Evolutionary conservation across 306 rosid species (phyloP), one percentile per base, ranked within the genome.

Genomic region (Trichosanthes truncata): DNA sequence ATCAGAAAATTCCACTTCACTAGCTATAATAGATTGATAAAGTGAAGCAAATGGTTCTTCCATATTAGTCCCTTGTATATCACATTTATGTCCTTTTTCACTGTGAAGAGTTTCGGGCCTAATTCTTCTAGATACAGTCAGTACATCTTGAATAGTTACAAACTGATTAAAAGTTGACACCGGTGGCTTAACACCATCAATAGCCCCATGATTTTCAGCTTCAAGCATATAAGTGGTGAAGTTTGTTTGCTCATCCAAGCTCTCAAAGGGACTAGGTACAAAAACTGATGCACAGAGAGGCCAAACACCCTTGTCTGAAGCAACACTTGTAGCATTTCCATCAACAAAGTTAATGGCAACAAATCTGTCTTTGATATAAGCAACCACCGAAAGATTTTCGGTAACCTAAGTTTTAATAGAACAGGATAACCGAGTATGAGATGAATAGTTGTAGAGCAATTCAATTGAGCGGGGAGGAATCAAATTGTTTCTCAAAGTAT

Each of bases 351-450:
- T 86, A 82, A 86, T 38, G 71, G 83, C 78, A 83, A 57, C 79
- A 76, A 92, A 89, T 80, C 85, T 84, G 61, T 92, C 90, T 80
- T 80, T 92, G 57, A 92, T 77, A 80, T 81, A 82, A 68, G 82
- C 81, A 81, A 91, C 88, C 79, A 85, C 80, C 4, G 83, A 82
- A 51, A 84, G 79, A 67, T 92, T 96, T 89, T 95, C 97, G 49
- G 89, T 83, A 90, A 95, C 88, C 98, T 95, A 87, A 75, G 86
- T 82, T 36, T 63, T 78, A 82, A 80, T 71, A 80, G 78, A 61
- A 82, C 71, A 81, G 65, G 76, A 76, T 68, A 76, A 84, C 68
- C 49, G 52, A 31, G 77, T 21, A 60, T 73, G 63, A 88, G 89
- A n/a, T 72, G 59, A 85, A 52, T 46, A 48, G 9, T 21, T 5